Base-by-base conservation (phyloP, 1,284 basidiomycete genomes). In the Malassezia dermatis region DNA sequence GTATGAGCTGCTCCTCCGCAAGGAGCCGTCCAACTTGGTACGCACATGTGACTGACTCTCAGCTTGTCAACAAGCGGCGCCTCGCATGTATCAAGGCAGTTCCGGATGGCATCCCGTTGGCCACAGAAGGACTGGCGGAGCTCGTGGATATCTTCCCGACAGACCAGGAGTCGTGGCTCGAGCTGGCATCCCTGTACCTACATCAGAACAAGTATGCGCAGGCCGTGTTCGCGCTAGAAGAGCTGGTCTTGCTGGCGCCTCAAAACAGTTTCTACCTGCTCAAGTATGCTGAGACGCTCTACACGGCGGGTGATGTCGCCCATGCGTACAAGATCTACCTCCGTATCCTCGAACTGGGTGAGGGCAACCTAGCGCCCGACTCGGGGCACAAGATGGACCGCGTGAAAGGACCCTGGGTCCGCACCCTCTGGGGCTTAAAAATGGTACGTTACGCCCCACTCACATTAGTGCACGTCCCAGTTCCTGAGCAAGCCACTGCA, bases 81-180 rank as follows among this genome's bases (percentile, higher is more conserved):
- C 84, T 93, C 59, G 83, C 86, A 0, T 81, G 90, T 6, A 53
- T 74, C 28, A 67, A 65, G 13, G 41, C 51, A 3, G 45, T 54
- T 11, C 58, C 50, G 11, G 43, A 56, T 15, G 61, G 62, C 19
- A 10, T 49, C 31, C 56, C 84, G 42, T 79, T 80, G 37, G 83
- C 86, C 0, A 83, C 90, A 1, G 80, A 84, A 10, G 83, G 88
- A 60, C 80, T 98, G 6, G 82, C 84, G 19, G 77, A 80, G 30
- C 86, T 89, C 69, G 81, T 96, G 32, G 93, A 96, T 70, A 89
- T 84, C 0, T 90, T 93, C 76, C 96, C 96, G 75, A 83, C 84
- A 26, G 93, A 98, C 67, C 79, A 88, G 0, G 86, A 91, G 63
- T 90, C 82, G 4, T 98, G 93, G 94, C 79, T 89, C 11, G 84